These are phyloP conservation scores for Leccinum fallax DNA, from an alignment of 1,284 basidiomycete species.

Conservation along the genomic window DNA sequence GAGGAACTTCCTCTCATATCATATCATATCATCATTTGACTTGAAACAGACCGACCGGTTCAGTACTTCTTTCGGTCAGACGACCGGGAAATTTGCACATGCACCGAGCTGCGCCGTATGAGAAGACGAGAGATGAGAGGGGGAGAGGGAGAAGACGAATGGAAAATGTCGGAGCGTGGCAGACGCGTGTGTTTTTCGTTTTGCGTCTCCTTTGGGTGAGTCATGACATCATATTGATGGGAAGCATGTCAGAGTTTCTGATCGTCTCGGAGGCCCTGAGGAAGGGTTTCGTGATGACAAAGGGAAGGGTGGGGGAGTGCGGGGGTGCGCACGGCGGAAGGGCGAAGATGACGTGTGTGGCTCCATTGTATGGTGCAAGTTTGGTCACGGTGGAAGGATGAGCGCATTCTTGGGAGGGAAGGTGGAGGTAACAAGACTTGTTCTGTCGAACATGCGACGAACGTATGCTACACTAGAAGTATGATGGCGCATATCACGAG, in stretches of 20 bases:
- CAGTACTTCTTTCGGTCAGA: conserved; percentile 3
- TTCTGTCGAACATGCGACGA: conserved; percentile 20
- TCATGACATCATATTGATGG: conserved; percentile 20
- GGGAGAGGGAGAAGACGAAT: conserved; percentile 10
- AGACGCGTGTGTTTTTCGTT: conserved; percentile 30
- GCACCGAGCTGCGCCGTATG: conserved; percentile 1
- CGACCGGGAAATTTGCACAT: background rate
- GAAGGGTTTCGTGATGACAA: conserved; percentile 14
- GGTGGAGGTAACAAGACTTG: conserved; percentile 6
- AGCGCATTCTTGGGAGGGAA: background rate
- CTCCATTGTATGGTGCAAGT: background rate
- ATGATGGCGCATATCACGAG: background rate
- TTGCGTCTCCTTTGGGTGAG: conserved; percentile 12
- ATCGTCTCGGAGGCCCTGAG: conserved; percentile 22
- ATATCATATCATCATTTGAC: background rate
- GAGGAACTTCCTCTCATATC: conserved; percentile 15
- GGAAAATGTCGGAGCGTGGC: conserved; percentile 18
- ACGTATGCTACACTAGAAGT: conserved; percentile 15
- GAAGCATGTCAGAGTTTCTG: conserved; percentile 11
- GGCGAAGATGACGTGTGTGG: conserved; percentile 23
- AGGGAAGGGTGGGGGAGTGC: conserved; percentile 19
- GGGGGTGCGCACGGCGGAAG: conserved; percentile 17
- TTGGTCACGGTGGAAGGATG: conserved; percentile 11
- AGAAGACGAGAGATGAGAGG: background rate
- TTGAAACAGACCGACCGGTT: background rate